A percentile compares a stretch with the other conserved stretches of the same genome.
Evolutionary conservation across 345 rosid genomes (phyloP).

Genomic region (Camelina neglecta): DNA sequence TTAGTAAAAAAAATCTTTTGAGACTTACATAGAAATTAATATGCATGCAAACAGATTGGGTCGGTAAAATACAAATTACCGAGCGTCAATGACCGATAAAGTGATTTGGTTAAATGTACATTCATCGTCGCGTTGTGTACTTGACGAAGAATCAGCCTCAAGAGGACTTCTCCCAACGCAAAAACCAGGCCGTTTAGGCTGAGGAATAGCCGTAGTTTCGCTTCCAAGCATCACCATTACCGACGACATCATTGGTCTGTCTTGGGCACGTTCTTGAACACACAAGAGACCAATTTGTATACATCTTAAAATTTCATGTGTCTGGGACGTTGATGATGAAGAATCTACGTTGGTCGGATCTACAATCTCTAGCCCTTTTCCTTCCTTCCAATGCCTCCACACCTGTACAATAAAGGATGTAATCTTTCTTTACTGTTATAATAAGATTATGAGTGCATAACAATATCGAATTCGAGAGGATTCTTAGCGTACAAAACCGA

Average conservation of each 20-base stretch:
- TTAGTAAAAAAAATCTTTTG: not conserved
- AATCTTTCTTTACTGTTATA: not conserved
- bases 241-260: conserved; percentile 65
- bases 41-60: not conserved
- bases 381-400: conserved; percentile 66
- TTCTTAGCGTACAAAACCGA: conserved; percentile 65
- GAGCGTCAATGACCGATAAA: conserved; percentile 2
- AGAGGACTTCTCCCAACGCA: not conserved
- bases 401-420: conserved; percentile 47
- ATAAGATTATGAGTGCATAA: not conserved
- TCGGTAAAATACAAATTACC: not conserved
- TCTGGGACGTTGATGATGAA: conserved; percentile 24
- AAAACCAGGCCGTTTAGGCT: conserved; percentile 4
- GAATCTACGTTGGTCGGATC: conserved; percentile 51
- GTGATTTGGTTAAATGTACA: conserved; percentile 17
- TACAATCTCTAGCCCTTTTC: conserved; percentile 59
- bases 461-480: not conserved
- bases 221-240: conserved; percentile 38
- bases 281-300: conserved; percentile 78
- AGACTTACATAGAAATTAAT: not conserved
- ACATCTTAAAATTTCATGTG: conserved; percentile 65
- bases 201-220: not conserved
- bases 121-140: not conserved
- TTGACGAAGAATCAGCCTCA: not conserved
- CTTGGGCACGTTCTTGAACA: conserved; percentile 74